A percentile compares a stretch with the other conserved stretches of the same genome.
These are phyloP conservation scores for Kuraishia piskuri DNA, from an alignment of 805 yeast genomes.

Conservation along the genomic window DNA sequence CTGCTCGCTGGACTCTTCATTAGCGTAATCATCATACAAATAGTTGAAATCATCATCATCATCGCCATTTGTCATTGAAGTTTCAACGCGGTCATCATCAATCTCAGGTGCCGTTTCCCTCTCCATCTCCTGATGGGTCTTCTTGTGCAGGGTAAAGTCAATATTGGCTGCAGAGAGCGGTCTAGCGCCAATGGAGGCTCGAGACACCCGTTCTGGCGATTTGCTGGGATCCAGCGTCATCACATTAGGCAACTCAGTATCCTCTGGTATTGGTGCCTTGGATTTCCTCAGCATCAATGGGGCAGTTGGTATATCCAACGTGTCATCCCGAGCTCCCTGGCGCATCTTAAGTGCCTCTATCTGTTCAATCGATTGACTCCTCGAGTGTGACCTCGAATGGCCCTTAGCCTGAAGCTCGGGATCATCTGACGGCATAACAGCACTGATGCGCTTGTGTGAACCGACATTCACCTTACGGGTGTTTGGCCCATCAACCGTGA, in stretches of 20 bases:
- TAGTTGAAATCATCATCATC: slow-evolving; percentile 20
- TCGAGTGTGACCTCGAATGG: neutral
- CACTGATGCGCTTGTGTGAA: neutral
- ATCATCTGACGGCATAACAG: neutral
- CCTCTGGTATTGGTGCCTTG: neutral
- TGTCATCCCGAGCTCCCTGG: neutral
- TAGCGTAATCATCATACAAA: slow-evolving; percentile 21
- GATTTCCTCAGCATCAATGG: neutral
- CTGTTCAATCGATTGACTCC: neutral
- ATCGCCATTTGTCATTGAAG: slow-evolving; percentile 9
- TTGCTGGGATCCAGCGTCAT: neutral
- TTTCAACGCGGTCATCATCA: neutral
- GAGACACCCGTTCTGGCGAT: neutral
- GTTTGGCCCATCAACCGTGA: neutral
- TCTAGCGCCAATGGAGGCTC: neutral
- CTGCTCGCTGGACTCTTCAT: slow-evolving; percentile 8
- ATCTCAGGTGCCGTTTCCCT: slow-evolving; percentile 7
- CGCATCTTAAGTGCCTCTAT: neutral
- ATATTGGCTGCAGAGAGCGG: slow-evolving; percentile 16
- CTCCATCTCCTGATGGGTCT: slow-evolving; percentile 16
- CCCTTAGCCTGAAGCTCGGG: neutral
- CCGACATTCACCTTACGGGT: neutral
- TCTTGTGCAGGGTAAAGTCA: slow-evolving; percentile 23
- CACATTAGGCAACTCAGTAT: neutral
- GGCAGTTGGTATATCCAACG: neutral